A percentile compares a stretch with the other conserved stretches of the same genome.
phyloP scores from a whole-genome alignment of 805 yeast genomes.

The Kuraishia hungarica region DNA sequence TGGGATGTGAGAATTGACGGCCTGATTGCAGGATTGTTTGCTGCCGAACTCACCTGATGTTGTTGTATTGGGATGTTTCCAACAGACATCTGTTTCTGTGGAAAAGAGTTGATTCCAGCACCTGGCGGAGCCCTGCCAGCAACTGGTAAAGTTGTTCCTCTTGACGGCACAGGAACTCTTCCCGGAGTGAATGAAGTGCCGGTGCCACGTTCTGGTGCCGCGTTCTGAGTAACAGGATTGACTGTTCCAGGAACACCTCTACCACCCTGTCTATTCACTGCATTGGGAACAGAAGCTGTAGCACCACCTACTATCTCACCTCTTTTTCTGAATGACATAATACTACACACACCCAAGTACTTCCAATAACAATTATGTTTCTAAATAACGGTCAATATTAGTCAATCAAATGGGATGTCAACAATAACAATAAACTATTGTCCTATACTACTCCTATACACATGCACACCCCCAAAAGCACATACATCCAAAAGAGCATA shows the following conservation, averaged over 20 bases:
- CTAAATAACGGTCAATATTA: too few species aligned
- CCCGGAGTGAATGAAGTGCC: neutral
- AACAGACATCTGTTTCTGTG: neutral
- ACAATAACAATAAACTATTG: too few species aligned
- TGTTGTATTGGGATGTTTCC: neutral
- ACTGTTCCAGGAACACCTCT: constrained; percentile 8
- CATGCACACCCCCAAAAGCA: neutral
- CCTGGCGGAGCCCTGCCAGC: neutral
- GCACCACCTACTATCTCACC: constrained; percentile 33
- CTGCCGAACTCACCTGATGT: neutral
- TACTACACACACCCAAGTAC: too few species aligned
- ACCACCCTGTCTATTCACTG: constrained; percentile 2
- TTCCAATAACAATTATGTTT: too few species aligned
- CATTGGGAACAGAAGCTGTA: neutral
- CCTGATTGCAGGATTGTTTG: constrained; percentile 48
- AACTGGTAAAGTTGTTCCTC: neutral
- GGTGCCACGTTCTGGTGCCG: neutral
- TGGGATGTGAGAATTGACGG: constrained; percentile 75
- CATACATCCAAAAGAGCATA: neutral
- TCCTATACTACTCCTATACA: neutral
- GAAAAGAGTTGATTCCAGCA: neutral
- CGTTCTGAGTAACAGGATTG: neutral
- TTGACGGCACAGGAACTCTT: neutral
- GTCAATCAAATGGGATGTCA: too few species aligned
- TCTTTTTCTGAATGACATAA: constrained; percentile 54